phyloP scores from a whole-genome alignment of 768 basidiomycete genomes.

The Russula sp. region DNA sequence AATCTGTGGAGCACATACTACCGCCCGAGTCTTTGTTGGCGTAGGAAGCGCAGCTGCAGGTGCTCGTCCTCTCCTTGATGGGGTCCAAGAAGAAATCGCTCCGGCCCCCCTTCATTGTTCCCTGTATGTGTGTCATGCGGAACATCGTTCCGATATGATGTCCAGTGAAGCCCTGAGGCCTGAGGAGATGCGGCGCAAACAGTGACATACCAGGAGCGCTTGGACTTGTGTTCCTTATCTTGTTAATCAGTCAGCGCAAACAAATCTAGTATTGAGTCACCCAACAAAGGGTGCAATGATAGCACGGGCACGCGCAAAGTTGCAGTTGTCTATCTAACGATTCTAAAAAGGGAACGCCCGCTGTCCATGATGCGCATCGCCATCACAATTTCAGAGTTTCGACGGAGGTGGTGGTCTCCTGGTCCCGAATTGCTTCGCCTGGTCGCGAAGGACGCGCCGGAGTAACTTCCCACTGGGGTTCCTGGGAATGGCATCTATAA shows the following conservation, averaged over 20 bases:
- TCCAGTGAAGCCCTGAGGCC: background rate
- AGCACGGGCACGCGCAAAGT: background rate
- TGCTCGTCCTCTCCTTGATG: no score
- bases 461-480: slow-evolving; percentile 30
- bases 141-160: background rate
- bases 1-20: no score
- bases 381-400: background rate
- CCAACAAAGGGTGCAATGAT: no score
- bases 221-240: background rate
- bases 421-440: slow-evolving; percentile 22
- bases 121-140: background rate
- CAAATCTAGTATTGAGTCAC: no score
- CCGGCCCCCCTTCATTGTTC: background rate
- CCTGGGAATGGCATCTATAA: slow-evolving; percentile 32
- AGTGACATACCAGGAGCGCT: no score
- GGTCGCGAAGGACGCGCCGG: slow-evolving; percentile 26
- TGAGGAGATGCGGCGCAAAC: background rate
- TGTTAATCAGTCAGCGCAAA: no score
- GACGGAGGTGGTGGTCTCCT: background rate
- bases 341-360: background rate
- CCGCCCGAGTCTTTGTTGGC: no score
- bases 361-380: background rate
- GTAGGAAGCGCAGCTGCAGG: no score
- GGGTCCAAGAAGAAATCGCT: no score
- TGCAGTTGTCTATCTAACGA: background rate